These are phyloP conservation scores for Dovyalis caffra DNA, from an alignment of 345 rosid genomes.

Conservation along the genomic window DNA sequence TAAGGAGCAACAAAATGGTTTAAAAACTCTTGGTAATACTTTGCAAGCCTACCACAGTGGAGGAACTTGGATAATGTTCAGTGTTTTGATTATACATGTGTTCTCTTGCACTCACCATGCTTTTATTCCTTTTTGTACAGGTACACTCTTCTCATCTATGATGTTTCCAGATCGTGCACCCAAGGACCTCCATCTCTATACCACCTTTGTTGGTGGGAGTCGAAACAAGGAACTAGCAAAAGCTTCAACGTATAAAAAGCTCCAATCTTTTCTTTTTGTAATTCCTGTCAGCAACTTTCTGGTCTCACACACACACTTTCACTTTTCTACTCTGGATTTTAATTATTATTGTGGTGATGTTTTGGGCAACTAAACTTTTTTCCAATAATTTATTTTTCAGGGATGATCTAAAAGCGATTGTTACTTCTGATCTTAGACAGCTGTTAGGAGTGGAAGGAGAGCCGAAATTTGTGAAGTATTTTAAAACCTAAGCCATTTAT, in stretches of 20 bases:
- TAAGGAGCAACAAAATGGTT: slow-evolving; percentile 75
- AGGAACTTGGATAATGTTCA: background rate
- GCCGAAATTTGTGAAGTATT: slow-evolving; percentile 77
- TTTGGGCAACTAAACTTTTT: slow-evolving; percentile 11
- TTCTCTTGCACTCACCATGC: background rate
- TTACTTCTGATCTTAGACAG: slow-evolving; percentile 76
- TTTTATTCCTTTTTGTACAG: slow-evolving; percentile 29
- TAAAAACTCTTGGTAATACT: slow-evolving; percentile 76
- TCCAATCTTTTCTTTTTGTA: background rate
- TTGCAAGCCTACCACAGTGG: slow-evolving; percentile 4
- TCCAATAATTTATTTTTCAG: slow-evolving; percentile 29
- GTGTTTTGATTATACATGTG: background rate
- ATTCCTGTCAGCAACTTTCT: background rate
- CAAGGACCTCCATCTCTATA: slow-evolving; percentile 62
- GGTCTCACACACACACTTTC: background rate
- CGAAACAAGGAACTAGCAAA: slow-evolving; percentile 84
- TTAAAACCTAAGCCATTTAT: slow-evolving; percentile 1
- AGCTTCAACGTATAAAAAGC: slow-evolving; percentile 61
- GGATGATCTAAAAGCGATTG: slow-evolving; percentile 71
- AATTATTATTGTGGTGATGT: background rate
- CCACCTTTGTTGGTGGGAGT: slow-evolving; percentile 93
- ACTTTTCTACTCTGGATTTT: background rate
- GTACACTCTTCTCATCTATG: slow-evolving; percentile 91
- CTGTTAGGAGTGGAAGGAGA: slow-evolving; percentile 90
- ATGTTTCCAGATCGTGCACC: slow-evolving; percentile 98